phyloP scores from a whole-genome alignment of 306 rosid genomes.

The Vigna hirtella region DNA sequence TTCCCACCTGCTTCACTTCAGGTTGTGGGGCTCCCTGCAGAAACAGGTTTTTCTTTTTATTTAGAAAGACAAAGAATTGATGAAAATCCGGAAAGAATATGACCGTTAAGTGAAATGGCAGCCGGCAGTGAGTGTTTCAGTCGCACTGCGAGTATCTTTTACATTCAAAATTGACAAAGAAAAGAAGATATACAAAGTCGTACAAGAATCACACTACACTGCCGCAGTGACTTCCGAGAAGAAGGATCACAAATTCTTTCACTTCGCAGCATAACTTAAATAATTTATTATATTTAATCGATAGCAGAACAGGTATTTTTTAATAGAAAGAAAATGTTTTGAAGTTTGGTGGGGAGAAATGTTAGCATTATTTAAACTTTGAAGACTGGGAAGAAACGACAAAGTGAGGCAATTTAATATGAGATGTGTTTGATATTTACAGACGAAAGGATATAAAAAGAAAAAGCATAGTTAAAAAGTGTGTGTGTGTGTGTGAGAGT shows the following conservation, averaged over 20 bases:
- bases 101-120: slow-evolving; percentile 11
- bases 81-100: slow-evolving; percentile 7
- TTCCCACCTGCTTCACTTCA: neutral
- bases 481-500: too few species aligned
- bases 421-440: neutral
- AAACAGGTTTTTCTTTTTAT: neutral
- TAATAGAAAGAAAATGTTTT: too few species aligned
- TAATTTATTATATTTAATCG: too few species aligned
- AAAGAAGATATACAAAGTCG: neutral
- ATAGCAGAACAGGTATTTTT: too few species aligned
- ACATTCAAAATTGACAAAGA: neutral
- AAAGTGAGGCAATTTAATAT: neutral
- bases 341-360: too few species aligned
- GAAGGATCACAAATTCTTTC: too few species aligned
- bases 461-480: neutral
- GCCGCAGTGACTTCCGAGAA: too few species aligned
- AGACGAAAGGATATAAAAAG: neutral
- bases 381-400: neutral
- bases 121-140: slow-evolving; percentile 2
- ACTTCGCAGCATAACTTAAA: too few species aligned
- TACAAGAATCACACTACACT: neutral
- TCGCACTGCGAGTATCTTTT: neutral
- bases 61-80: neutral
- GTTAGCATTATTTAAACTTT: neutral
- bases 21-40: neutral